Evolutionary conservation across 1,284 basidiomycete genomes (phyloP).

Genomic region (Uromyces viciae-fabae): DNA sequence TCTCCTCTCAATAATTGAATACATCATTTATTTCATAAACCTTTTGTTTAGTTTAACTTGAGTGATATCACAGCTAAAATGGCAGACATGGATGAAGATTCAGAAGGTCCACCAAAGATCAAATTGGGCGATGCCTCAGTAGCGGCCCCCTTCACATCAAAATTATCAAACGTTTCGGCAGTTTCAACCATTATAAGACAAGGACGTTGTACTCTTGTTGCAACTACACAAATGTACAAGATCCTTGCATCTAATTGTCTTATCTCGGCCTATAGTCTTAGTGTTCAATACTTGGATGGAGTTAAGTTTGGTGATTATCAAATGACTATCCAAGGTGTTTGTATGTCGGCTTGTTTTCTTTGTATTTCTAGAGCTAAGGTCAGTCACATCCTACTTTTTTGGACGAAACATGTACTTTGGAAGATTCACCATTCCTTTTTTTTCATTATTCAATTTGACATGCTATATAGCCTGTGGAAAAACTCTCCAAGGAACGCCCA

Average conservation of each 20-base stretch:
- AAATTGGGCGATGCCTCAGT: slow-evolving; percentile 95
- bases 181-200: slow-evolving; percentile 93
- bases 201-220: slow-evolving; percentile 90
- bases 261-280: slow-evolving; percentile 90
- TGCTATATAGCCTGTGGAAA: slow-evolving; percentile 91
- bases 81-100: slow-evolving; percentile 84
- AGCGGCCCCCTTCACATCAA: slow-evolving; percentile 93
- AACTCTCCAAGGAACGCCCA: slow-evolving; percentile 81
- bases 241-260: slow-evolving; percentile 91
- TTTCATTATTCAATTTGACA: slow-evolving; percentile 54
- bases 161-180: slow-evolving; percentile 88
- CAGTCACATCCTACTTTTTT: slow-evolving; percentile 49
- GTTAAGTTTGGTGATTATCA: slow-evolving; percentile 94
- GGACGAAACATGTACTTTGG: neutral
- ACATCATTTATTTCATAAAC: slow-evolving; percentile 22
- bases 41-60: slow-evolving; percentile 69
- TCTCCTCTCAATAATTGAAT: neutral
- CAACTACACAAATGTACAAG: slow-evolving; percentile 98
- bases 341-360: slow-evolving; percentile 95
- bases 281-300: slow-evolving; percentile 90
- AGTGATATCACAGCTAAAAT: slow-evolving; percentile 80
- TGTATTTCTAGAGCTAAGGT: slow-evolving; percentile 96
- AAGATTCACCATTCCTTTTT: neutral
- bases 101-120: slow-evolving; percentile 82
- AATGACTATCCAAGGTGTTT: slow-evolving; percentile 61